A percentile compares a stretch with the other conserved stretches of the same genome.
phyloP scores from a whole-genome alignment of 225 moss, liverwort and hornwort species.

The Asterella californica region DNA sequence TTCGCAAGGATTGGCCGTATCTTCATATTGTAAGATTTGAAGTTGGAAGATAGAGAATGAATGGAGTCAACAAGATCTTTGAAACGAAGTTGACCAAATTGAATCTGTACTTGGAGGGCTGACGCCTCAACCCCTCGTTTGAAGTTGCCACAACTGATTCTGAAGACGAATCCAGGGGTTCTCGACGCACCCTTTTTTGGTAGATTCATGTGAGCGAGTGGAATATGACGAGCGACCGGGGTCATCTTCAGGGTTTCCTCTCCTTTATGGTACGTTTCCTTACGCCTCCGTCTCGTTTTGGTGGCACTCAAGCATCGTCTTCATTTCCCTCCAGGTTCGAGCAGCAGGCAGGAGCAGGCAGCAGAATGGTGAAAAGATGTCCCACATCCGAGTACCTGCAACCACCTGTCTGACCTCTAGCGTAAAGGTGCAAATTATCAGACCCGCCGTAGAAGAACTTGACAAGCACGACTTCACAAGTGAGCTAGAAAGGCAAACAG shows the following conservation, averaged over 20 bases:
- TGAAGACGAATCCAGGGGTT: background rate
- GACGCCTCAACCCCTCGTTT: background rate
- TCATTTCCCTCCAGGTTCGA: background rate
- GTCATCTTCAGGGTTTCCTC: background rate
- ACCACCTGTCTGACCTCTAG: background rate
- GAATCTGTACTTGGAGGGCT: background rate
- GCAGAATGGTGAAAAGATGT: background rate
- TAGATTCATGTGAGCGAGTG: background rate
- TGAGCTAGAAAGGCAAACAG: background rate
- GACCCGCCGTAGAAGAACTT: background rate
- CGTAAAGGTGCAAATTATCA: constrained; percentile 1
- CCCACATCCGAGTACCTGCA: background rate
- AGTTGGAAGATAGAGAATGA: background rate
- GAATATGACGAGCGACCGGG: background rate
- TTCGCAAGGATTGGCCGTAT: background rate
- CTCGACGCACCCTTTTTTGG: background rate
- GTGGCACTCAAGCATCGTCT: background rate
- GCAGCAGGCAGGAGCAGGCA: background rate
- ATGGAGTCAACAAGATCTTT: constrained; percentile 13
- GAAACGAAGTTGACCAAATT: background rate
- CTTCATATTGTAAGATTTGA: background rate
- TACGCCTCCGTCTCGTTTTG: background rate
- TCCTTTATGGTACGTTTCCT: background rate
- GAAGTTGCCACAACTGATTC: background rate
- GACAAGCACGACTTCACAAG: constrained; percentile 6